Conservation (phyloP, 1,284 basidiomycete genomes). For the Clitocybe nebularis region DNA sequence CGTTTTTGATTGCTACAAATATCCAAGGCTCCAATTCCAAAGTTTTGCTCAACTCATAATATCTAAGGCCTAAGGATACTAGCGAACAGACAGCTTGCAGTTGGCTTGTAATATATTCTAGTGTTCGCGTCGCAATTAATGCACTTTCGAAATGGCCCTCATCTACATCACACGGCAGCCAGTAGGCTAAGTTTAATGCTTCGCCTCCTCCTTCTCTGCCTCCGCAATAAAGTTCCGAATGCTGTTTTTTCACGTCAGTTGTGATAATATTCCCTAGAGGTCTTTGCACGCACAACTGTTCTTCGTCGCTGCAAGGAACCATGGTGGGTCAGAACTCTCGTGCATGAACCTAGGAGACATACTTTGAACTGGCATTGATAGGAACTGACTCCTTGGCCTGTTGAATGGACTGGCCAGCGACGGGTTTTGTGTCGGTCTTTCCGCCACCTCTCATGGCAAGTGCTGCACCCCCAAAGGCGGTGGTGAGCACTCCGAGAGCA, state of each 20-base stretch:
- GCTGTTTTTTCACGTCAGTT: constrained; percentile 37
- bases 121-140: neutral
- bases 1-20: neutral
- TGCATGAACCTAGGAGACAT: constrained; percentile 24
- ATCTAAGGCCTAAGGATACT: no score
- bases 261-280: constrained; percentile 22
- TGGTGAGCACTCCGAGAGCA: constrained; percentile 59
- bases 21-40: no score
- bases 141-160: neutral
- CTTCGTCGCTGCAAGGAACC: constrained; percentile 50
- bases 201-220: constrained; percentile 64
- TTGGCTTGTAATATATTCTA: neutral
- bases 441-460: constrained; percentile 50
- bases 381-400: constrained; percentile 60
- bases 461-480: constrained; percentile 47
- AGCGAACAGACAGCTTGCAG: no score
- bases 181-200: constrained; percentile 31
- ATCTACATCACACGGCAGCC: neutral
- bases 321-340: constrained; percentile 4
- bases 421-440: constrained; percentile 41
- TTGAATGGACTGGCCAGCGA: constrained; percentile 38
- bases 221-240: constrained; percentile 75
- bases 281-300: constrained; percentile 59
- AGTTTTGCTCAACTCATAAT: no score
- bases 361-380: constrained; percentile 64